Evolutionary conservation across 139 green algal genomes (phyloP), one percentile per base, ranked within the genome.

Genomic region (Deuterostichococcus epilithicus): DNA sequence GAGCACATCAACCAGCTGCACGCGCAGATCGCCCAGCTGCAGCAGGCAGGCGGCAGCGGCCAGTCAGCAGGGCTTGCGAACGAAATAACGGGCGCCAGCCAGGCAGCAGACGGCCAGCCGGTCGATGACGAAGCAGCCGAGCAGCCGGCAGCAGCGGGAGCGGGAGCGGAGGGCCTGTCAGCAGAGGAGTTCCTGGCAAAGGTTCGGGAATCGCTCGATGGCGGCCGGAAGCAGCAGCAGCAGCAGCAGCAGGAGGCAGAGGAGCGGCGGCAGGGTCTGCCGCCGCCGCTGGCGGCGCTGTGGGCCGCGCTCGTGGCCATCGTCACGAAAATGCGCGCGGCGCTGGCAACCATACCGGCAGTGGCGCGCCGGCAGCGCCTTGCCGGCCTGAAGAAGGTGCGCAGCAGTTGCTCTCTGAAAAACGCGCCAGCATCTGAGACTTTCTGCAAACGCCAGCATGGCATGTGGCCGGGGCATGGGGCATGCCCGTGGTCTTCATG

Each of bases 311-410:
- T 63, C 20, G 52, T 20, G 3, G 52, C 18, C 13, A 20, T 63
- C 13, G 18, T 63, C 18, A 25, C 3, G 3, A 13, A 20, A 13
- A 63, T 63, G 18, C 26, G 20, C 18, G 28, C 52, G 18, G 20
- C 52, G 52, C 52, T 63, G 10, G 52, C 52, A 20, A 3, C 28
- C 13, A 63, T 63, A n/a, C 52, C 52, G 10, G 52, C 52, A 28
- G 52, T 63, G 52, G 52, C 52, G 18, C 52, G 52, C 52, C 52
- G 52, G 3, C 52, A 30, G 13, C 52, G 52, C 10, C 52, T 63
- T 86, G 80, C 88, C 83, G 25, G 82, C 82, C 20, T 58, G 36
- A 73, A 73, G 68, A 47, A 73, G 68, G 68, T 58, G 37, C 10
- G 13, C 8, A 52, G 42, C 42, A 52, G 8, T 23, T 52, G 42